Conservation (phyloP, 306 rosid species). For the Inga laurina region DNA sequence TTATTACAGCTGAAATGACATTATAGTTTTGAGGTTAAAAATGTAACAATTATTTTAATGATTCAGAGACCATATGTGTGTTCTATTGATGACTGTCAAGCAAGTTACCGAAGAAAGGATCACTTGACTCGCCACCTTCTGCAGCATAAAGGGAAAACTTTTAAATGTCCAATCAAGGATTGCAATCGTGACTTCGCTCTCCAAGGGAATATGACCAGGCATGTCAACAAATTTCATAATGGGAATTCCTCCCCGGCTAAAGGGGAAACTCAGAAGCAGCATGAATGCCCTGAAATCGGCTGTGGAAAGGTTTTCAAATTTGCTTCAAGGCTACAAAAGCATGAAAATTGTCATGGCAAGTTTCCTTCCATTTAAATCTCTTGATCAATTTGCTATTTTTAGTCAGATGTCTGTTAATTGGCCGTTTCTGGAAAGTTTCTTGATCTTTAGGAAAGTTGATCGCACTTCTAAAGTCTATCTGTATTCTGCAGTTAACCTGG, state of each 20-base stretch:
- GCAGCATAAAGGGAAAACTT: conserved; percentile 53
- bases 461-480: neutral
- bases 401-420: neutral
- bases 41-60: neutral
- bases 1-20: neutral
- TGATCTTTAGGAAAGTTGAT: neutral
- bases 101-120: conserved; percentile 66
- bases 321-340: conserved; percentile 50
- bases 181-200: conserved; percentile 46
- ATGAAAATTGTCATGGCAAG: conserved; percentile 58
- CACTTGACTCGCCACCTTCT: conserved; percentile 71
- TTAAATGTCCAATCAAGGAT: conserved; percentile 52
- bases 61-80: conserved; percentile 60
- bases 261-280: conserved; percentile 35
- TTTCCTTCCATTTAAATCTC: neutral
- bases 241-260: conserved; percentile 18
- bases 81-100: conserved; percentile 47
- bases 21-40: neutral
- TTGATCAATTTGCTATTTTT: neutral
- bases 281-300: conserved; percentile 47
- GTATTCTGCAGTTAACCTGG: conserved; percentile 49
- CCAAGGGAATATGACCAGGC: conserved; percentile 46
- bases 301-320: conserved; percentile 56
- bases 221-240: conserved; percentile 42
- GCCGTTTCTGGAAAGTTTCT: neutral